These are phyloP conservation scores for Ascochyta rabiei DNA, from an alignment of 2,329 filamentous ascomycete genomes.

Conservation along the genomic window DNA sequence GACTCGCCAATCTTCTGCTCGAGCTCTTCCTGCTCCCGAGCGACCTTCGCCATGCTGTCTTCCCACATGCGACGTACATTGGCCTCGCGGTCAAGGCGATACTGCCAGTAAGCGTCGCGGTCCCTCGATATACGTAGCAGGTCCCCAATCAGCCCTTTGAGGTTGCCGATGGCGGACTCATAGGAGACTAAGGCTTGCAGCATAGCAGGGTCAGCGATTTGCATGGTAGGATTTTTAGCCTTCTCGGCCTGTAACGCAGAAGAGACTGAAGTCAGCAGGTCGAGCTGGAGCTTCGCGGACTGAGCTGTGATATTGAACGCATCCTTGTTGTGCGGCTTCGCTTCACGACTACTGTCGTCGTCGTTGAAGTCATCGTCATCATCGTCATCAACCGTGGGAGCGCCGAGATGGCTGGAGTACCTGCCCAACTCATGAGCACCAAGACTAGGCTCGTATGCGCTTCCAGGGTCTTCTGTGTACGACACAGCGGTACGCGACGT, in stretches of 20 bases:
- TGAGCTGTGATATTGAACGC: constrained; percentile 97
- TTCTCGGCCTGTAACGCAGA: constrained; percentile 78
- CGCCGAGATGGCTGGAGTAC: constrained; percentile 56
- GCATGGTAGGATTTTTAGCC: constrained; percentile 69
- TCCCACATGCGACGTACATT: constrained; percentile 97
- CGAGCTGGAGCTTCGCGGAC: constrained; percentile 89
- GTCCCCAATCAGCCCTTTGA: constrained; percentile 84
- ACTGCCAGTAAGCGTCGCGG: constrained; percentile 96
- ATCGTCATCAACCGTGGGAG: constrained; percentile 60
- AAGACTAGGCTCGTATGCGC: constrained; percentile 63
- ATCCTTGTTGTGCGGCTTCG: constrained; percentile 78
- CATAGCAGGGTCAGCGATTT: constrained; percentile 77
- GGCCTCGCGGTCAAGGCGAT: constrained; percentile 86
- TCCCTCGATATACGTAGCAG: constrained; percentile 91
- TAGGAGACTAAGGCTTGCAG: constrained; percentile 82
- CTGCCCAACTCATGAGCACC: constrained; percentile 60
- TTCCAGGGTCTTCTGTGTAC: constrained; percentile 61
- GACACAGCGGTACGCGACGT: constrained; percentile 52
- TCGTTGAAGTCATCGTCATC: constrained; percentile 79
- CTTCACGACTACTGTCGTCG: constrained; percentile 77
- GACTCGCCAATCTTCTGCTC: constrained; percentile 87
- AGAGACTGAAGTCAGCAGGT: constrained; percentile 85
- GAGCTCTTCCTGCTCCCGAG: constrained; percentile 88
- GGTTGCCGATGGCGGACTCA: constrained; percentile 84
- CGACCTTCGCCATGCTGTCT: constrained; percentile 95